Evolutionary conservation across 1,284 basidiomycete species (phyloP).

Genomic region (Golubevia sp.): DNA sequence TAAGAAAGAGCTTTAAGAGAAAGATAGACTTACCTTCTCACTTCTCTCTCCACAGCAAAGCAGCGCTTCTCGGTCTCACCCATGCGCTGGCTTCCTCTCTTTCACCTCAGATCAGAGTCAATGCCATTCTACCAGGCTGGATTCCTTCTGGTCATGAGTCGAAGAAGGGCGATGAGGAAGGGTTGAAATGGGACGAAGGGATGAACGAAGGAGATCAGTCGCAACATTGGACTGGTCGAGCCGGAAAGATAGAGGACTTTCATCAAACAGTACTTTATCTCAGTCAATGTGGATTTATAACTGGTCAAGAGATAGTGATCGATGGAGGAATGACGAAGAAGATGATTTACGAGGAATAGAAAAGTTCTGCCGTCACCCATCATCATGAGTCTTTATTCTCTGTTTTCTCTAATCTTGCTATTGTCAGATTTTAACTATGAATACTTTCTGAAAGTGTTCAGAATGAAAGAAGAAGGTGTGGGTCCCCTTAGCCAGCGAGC

Average conservation of each 20-base stretch:
- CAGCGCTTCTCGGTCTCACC: slow-evolving; percentile 1
- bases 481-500: too few relatives aligned
- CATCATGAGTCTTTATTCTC: too few relatives aligned
- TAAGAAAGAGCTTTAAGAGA: too few relatives aligned
- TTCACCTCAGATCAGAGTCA: not conserved
- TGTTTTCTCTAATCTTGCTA: too few relatives aligned
- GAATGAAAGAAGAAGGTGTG: too few relatives aligned
- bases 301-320: not conserved
- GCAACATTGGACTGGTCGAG: not conserved
- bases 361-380: too few relatives aligned
- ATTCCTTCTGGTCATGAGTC: not conserved
- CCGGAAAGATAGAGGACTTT: slow-evolving; percentile 1
- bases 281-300: not conserved
- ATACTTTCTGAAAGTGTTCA: too few relatives aligned
- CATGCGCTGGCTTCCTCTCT: slow-evolving; percentile 5
- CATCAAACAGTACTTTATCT: not conserved
- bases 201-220: not conserved
- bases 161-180: not conserved
- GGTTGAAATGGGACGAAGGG: not conserved
- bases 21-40: too few relatives aligned
- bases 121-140: slow-evolving; percentile 5
- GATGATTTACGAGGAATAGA: slow-evolving; percentile 6
- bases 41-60: not conserved
- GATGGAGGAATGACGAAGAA: slow-evolving; percentile 7
- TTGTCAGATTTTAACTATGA: too few relatives aligned